A percentile compares a stretch with the other conserved stretches of the same genome.
These are phyloP conservation scores for Rhododendron mucronatum DNA, from an alignment of 148 eudicot genomes.

Conservation along the genomic window DNA sequence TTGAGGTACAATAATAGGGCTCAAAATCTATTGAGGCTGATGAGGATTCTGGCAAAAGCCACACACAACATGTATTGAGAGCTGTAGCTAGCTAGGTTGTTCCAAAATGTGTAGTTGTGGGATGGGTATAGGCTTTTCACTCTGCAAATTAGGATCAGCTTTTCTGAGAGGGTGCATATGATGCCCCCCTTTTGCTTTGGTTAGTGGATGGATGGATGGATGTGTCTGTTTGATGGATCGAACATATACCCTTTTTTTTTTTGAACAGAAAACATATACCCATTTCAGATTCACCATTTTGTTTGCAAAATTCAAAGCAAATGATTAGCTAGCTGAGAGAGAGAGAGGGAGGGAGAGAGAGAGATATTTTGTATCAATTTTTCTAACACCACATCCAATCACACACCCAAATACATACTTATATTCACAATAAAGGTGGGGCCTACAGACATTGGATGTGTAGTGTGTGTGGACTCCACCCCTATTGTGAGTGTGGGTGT, in stretches of 20 bases:
- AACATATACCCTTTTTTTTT: conserved; percentile 37
- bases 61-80: not conserved
- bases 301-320: conserved; percentile 13
- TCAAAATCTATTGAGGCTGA: not conserved
- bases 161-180: conserved; percentile 26
- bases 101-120: not conserved
- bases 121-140: conserved; percentile 15
- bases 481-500: no score
- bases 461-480: no score
- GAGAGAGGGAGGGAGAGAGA: not conserved
- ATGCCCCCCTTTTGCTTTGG: conserved; percentile 35
- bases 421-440: no score
- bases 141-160: conserved; percentile 29
- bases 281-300: conserved; percentile 20
- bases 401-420: no score
- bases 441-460: no score
- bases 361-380: no score
- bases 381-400: no score
- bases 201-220: conserved; percentile 43
- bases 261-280: conserved; percentile 40
- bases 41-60: not conserved
- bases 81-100: not conserved
- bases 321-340: conserved; percentile 9
- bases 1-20: not conserved
- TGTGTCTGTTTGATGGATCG: conserved; percentile 29